Conservation (phyloP, 2,329 filamentous ascomycete species). For the Sclerotinia borealis region DNA sequence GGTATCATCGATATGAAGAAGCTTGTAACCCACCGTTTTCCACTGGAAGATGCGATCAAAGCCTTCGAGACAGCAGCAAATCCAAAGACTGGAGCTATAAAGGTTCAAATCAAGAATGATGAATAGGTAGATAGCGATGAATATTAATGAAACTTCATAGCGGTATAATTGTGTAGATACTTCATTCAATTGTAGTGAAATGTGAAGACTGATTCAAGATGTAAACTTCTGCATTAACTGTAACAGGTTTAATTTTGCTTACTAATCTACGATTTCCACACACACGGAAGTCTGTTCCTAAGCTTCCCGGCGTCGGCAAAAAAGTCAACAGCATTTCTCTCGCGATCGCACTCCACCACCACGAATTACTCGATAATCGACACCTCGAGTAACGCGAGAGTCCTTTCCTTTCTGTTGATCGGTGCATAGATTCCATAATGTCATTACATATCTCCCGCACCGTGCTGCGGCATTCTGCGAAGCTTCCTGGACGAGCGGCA, state of each 20-base stretch:
- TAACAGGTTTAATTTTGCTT: constrained; percentile 4
- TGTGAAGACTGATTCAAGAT: not conserved
- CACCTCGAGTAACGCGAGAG: constrained; percentile 16
- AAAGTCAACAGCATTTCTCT: constrained; percentile 22
- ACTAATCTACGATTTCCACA: constrained; percentile 9
- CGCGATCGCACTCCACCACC: constrained; percentile 22
- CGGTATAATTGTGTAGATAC: constrained; percentile 15
- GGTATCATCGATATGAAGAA: constrained; percentile 75
- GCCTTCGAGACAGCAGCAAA: constrained; percentile 87
- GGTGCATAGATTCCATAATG: constrained; percentile 25
- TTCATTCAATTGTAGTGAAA: not conserved
- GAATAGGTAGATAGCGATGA: constrained; percentile 6
- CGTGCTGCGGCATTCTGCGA: constrained; percentile 29
- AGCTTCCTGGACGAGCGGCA: constrained; percentile 24
- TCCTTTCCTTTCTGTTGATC: constrained; percentile 18
- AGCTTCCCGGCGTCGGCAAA: constrained; percentile 21
- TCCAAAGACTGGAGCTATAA: constrained; percentile 90
- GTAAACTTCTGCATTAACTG: not conserved
- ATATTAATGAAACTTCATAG: not conserved
- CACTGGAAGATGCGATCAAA: constrained; percentile 77
- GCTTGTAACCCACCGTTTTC: constrained; percentile 83
- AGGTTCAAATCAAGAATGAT: constrained; percentile 82
- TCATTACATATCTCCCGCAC: constrained; percentile 29
- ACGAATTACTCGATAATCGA: constrained; percentile 26
- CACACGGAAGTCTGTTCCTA: constrained; percentile 12